phyloP scores from a whole-genome alignment of 2,329 filamentous ascomycete genomes.

The Fusarium nurragi region DNA sequence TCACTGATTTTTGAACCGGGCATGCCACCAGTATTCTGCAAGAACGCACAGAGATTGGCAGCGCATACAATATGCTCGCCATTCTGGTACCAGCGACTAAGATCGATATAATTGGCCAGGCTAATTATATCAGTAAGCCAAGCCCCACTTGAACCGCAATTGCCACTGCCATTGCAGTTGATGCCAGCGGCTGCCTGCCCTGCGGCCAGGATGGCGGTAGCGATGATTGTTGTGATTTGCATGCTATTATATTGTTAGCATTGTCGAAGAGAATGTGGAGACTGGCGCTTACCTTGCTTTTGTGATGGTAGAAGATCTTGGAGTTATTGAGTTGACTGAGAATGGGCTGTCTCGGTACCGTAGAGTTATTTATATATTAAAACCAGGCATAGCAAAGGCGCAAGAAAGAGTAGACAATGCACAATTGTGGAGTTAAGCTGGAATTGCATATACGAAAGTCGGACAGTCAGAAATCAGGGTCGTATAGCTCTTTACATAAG shows the following conservation, averaged over 20 bases:
- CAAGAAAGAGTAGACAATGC: too few relatives aligned
- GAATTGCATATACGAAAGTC: too few relatives aligned
- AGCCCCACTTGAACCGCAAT: background rate
- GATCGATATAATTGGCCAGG: background rate
- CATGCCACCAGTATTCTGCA: background rate
- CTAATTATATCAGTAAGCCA: background rate
- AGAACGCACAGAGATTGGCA: background rate
- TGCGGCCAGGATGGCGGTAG: background rate
- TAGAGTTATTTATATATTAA: too few relatives aligned
- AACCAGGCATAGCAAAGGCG: too few relatives aligned
- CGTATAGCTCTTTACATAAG: too few relatives aligned
- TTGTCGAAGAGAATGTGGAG: background rate
- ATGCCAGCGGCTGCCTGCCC: background rate
- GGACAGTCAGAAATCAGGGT: too few relatives aligned
- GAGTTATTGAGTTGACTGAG: background rate
- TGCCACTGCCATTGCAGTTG: background rate
- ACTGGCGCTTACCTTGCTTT: background rate
- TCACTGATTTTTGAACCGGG: background rate
- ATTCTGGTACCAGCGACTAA: background rate
- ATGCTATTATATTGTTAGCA: background rate
- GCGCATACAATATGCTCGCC: background rate
- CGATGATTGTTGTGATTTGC: background rate
- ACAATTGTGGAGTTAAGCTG: too few relatives aligned
- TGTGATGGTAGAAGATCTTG: background rate
- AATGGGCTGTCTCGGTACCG: too few relatives aligned